Evolutionary conservation across 352 stramenopile species (phyloP), one percentile per base, ranked within the genome.

Genomic region (Phytophthora niederhauseri): DNA sequence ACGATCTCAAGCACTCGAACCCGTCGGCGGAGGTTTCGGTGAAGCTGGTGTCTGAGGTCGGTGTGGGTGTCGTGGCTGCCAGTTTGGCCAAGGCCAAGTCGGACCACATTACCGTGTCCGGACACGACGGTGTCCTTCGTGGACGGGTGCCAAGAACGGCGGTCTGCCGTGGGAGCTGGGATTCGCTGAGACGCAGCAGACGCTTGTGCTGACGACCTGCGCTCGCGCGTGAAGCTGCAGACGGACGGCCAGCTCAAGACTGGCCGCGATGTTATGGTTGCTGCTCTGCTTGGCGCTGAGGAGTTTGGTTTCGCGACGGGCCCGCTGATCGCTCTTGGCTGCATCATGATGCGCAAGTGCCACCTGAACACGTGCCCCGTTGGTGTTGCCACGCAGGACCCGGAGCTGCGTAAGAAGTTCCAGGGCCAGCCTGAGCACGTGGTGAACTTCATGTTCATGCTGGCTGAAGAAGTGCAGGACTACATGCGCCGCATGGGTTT

Each of bases 281-380:
- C 96, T 41, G 95, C 92, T 65, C 78, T 98, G 56, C 83, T 99
- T 56, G 97, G 97, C 68, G 97, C 97, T 50, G 97, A 99, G 80
- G 97, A 99, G 84, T 98, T 93, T 60, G 96, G 94, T n/a, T 98
- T 99, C 71, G 91, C 92, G 8, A 99, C 96, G 12, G 94, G 89
- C 59, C 95, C 96, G 26, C 78, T 99, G 14, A 98, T 99, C 72
- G 92, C 95, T 36, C 92, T 99, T 63, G 96, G 97, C 46, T 99
- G 97, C 73, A 98, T 99, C 65, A 99, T 99, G 97, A 99, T 99
- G 95, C 85, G 96, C 57, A 99, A 99, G 76, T 97, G 90, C 72
- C 97, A 99, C 81, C 85, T 99, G 68, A 99, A 99, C 80, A 99
- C 96, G 11, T 99, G 97, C 77, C 97, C 97, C 24, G 97, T 99